Base-by-base conservation (phyloP, 495 filamentous ascomycete genomes). In the Aspergillus leporis region DNA sequence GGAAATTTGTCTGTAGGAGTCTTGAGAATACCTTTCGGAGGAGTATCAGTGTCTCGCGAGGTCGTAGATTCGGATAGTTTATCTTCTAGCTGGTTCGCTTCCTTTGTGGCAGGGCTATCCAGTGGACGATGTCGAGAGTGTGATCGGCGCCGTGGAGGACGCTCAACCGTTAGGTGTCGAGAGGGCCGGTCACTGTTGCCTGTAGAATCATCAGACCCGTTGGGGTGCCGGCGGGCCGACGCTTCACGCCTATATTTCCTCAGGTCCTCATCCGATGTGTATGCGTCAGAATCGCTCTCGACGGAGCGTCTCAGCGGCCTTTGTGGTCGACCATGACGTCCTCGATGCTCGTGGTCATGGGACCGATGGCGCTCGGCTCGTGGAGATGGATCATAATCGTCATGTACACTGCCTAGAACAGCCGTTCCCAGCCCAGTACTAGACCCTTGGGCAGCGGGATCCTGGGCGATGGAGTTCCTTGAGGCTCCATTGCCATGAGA, bases 1-100 rank as follows among this genome's bases (percentile, higher is more conserved):
- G 91, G 91, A 70, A 95, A 96, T 60, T 87, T 87, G 22, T 81
- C 78, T 4, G 82, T 85, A 0, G 91, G 90, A 36, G 81, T 74
- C 69, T 91, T 90, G 13, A 96, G 76, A 41, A 90, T 91, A 7
- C 87, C 79, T 68, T 87, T 90, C n/a, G 87, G 84, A 12, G 72
- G 62, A 7, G 60, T 43, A 50, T 80, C 77, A 5, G 66, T 55
- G 34, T 78, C 77, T 56, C 74, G 78, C 3, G 60, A 61, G 4
- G 52, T 40, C 6, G 67, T 56, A 9, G 68, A 67, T 1, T 76
- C 74, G 13, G 56, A 51, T 59, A 67, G 73, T 51, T 66, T 70
- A 28, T 70, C 66, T n/a, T 74, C 67, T 21, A 47, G 43, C 23
- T 25, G 51, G 32, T 34, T 59, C 2, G 40, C 28, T 9, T 60